Evolutionary conservation across 371 early-diverging fungal genomes (phyloP).

Genomic region (Mortierella sp.): DNA sequence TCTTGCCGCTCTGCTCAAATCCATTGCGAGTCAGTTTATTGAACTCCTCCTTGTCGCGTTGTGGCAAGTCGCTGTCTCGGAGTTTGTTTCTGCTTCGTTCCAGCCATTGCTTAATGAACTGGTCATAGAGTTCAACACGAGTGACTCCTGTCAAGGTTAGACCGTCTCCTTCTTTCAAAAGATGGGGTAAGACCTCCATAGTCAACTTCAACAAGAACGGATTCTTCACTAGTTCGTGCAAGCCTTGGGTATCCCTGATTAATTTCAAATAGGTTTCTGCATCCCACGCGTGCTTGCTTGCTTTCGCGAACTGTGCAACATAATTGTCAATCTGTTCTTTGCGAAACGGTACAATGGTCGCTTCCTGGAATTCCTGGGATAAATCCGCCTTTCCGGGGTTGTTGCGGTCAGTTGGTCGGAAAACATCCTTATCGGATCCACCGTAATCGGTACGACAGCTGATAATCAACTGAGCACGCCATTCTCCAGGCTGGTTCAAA

Average conservation of each 20-base stretch:
- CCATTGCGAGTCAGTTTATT: not conserved
- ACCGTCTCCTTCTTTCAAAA: not conserved
- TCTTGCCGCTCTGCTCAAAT: not conserved
- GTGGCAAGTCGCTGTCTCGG: not conserved
- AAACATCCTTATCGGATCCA: not conserved
- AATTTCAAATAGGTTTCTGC: not conserved
- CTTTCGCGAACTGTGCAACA: not conserved
- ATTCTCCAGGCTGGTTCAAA: conserved; percentile 4
- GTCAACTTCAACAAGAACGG: not conserved
- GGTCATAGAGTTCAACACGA: not conserved
- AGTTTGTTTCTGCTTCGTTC: not conserved
- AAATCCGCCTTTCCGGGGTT: not conserved
- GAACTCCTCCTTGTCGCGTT: not conserved
- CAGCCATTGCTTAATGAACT: not conserved
- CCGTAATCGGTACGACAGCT: conserved; percentile 18
- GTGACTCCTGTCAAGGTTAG: not conserved
- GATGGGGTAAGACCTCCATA: not conserved
- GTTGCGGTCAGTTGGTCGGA: conserved; percentile 8
- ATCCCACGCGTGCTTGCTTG: not conserved
- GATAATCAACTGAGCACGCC: conserved; percentile 13
- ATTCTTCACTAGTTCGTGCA: not conserved
- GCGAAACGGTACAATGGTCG: conserved; percentile 9
- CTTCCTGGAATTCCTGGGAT: conserved; percentile 17
- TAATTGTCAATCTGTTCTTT: conserved; percentile 12
- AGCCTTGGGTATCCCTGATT: not conserved